Percentiles rank a stretch among this genome's conserved stretches.
Evolutionary conservation across 2,329 filamentous ascomycete species (phyloP).

Genomic region (Fusarium temperatum): DNA sequence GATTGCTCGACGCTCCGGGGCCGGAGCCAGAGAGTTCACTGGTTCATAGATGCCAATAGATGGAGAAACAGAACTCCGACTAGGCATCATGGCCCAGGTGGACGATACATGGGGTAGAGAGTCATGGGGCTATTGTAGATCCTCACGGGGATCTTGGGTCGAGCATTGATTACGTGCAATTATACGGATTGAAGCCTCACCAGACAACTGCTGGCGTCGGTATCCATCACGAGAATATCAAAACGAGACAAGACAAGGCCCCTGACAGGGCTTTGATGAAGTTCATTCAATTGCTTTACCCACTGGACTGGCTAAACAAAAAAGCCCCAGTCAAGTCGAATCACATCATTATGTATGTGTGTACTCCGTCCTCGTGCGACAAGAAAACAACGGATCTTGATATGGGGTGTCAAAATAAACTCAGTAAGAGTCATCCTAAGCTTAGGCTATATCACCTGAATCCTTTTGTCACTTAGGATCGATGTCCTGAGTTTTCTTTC

Average conservation of each 20-base stretch:
- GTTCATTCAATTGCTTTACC: slow-evolving; percentile 6
- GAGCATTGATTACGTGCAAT: slow-evolving; percentile 3
- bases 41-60: background rate
- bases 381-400: too few species aligned
- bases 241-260: background rate
- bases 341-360: slow-evolving; percentile 7
- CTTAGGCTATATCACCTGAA: too few species aligned
- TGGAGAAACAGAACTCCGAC: slow-evolving; percentile 15
- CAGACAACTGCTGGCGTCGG: background rate
- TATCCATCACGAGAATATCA: background rate
- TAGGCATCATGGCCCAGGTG: background rate
- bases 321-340: slow-evolving; percentile 18
- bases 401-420: too few species aligned
- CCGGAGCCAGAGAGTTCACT: slow-evolving; percentile 4
- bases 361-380: background rate
- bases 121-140: slow-evolving; percentile 21
- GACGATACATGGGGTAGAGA: background rate
- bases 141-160: slow-evolving; percentile 10
- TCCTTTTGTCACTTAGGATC: too few species aligned
- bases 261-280: slow-evolving; percentile 2
- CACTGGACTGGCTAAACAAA: slow-evolving; percentile 19
- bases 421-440: too few species aligned
- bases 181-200: slow-evolving; percentile 7
- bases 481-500: too few species aligned
- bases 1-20: slow-evolving; percentile 2